Evolutionary conservation across 164 flowering plant genomes (phyloP), one percentile per base, ranked within the genome.

Genomic region (Vitis amurensis): DNA sequence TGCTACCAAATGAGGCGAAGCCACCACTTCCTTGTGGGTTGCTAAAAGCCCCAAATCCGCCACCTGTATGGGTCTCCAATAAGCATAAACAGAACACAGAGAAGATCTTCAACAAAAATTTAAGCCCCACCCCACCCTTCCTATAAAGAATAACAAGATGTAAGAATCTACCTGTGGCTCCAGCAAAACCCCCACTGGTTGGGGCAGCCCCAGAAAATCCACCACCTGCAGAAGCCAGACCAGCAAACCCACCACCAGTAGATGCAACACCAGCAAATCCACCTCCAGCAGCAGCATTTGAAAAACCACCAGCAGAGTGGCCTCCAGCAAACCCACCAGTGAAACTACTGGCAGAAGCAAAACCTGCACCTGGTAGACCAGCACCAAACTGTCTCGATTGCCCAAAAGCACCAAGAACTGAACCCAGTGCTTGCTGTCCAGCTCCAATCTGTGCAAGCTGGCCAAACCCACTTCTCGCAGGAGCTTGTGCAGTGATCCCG

Each of bases 361-460:
- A 79, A 60, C 81, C 84, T 57, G 71, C 70, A 30, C 88, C 95
- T 3, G 87, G 87, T 44, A 80, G 53, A 66, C 89, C 86, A 57
- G 84, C 47, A 58, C 98, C 97, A 56, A 95, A 63, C 79, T 95
- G 98, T 75, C 99, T 90, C 15, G 98, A 91, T 79, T 95, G 98
- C 74, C 98, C 98, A 84, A 93, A 93, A 65, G 85, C 51, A 72
- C 98, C 98, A 77, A 93, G 93, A 65, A 88, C 98, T 62, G 97
- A 88, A 27, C 98, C 98, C 68, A 93, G 72, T 17, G 85, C 95
- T 69, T 93, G 92, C 77, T 87, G 97, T 58, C 94, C 97, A 30
- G 76, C 62, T 59, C 97, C 94, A 68, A 86, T 73, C 52, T 82
- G 87, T 8, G 93, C 85, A 44, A 88, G 97, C 80, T 86, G 90